Evolutionary conservation across 495 filamentous ascomycete genomes (phyloP).

Genomic region (Talaromyces adpressus): DNA sequence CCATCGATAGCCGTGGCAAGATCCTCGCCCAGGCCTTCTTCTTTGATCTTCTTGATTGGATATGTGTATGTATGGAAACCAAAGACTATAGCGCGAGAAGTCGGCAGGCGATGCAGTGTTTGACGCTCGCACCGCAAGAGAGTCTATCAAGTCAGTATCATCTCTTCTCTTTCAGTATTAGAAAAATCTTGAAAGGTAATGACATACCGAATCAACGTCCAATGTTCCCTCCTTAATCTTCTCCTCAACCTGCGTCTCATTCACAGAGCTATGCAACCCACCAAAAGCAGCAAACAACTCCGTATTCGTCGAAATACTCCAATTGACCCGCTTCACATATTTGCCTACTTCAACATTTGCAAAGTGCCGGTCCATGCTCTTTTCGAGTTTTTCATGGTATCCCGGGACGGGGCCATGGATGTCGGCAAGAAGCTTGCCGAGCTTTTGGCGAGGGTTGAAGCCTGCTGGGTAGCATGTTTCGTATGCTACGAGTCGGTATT

Average conservation of each 20-base stretch:
- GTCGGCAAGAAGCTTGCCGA: constrained; percentile 52
- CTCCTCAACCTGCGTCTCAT: constrained; percentile 36
- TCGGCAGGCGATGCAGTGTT: constrained; percentile 65
- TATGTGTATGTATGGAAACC: constrained; percentile 77
- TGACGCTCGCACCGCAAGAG: constrained; percentile 68
- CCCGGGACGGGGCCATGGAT: constrained; percentile 68
- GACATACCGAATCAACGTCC: constrained; percentile 39
- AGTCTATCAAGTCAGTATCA: constrained; percentile 27
- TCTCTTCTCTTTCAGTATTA: too few species aligned
- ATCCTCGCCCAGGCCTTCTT: constrained; percentile 57
- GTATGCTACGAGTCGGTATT: constrained; percentile 61
- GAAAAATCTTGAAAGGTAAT: too few species aligned
- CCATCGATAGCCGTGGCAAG: constrained; percentile 70
- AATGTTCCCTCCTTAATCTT: constrained; percentile 32
- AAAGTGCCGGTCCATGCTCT: constrained; percentile 76
- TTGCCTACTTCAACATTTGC: constrained; percentile 30
- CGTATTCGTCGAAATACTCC: constrained; percentile 54
- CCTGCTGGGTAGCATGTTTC: constrained; percentile 67
- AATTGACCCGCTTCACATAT: constrained; percentile 43
- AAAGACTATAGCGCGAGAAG: constrained; percentile 62
- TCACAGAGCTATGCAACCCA: constrained; percentile 36
- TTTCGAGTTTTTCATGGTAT: constrained; percentile 62
- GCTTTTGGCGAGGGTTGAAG: constrained; percentile 58
- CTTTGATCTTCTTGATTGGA: constrained; percentile 57
- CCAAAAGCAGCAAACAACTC: constrained; percentile 48